Evolutionary conservation across 192 early-diverging fungal genomes (phyloP), one percentile per base, ranked within the genome.

Genomic region (Entophlyctis luteolus): DNA sequence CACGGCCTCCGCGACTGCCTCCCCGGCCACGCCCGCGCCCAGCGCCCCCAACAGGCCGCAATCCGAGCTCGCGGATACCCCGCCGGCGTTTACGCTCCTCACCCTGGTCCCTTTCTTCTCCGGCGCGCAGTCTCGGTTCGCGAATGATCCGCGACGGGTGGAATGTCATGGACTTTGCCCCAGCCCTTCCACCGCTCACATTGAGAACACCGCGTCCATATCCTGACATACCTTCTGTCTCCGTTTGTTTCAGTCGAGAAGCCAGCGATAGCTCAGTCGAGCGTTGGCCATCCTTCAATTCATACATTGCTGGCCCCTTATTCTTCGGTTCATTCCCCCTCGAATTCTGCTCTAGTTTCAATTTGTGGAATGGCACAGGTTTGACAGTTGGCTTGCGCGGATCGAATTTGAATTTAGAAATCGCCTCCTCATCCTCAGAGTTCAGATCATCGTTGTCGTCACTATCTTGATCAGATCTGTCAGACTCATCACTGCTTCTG

Each of bases 91-190:
- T 32, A 22, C 59, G 38, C 39, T 67, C 59, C 16, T 62, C 70
- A 8, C 55, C 39, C 14, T 53, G 16, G n/a, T 42, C 35, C 5
- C 16, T 20, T 20, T 67, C 63, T 22, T 66, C 59, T 25, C 74
- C 46, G 3, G 55, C 3, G 55, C 67, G 16, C 68, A 37, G 16
- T 32, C 48, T 22, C 18, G 42, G n/a, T 18, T 50, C 33, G 12
- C 49, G 71, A 32, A 23, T 37, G 20, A n/a, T 12, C 18, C 18
- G 25, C 5, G 60, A 63, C 0, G 78, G 78, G 46, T 67, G 60
- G 53, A 79, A 79, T n/a, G 78, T 73, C 36, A 79, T 68, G 45
- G 62, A 67, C 50, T 76, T 58, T 48, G 69, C 72, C 8, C 73
- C 78, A 16, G 65, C 67, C 2, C 50, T 27, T 20, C 56, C 57